Conservation (phyloP, 345 rosid species). For the Salix arbutifolia region DNA sequence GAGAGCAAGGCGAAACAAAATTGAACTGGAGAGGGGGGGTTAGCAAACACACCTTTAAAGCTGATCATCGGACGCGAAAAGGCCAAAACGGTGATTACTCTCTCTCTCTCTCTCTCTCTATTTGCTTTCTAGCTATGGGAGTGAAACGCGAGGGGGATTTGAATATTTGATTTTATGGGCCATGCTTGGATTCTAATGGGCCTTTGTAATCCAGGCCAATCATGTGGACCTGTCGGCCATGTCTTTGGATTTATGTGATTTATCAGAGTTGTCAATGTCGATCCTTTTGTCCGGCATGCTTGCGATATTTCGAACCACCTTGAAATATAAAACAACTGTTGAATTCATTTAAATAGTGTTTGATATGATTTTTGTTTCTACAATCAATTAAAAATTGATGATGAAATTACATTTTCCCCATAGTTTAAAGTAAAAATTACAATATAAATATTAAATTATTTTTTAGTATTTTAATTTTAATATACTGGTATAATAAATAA, state of each 20-base stretch:
- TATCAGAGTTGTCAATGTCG: too few species aligned
- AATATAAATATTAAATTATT: too few species aligned
- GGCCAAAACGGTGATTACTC: background rate
- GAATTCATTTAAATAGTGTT: too few species aligned
- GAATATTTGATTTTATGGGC: background rate
- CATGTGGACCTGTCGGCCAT: background rate
- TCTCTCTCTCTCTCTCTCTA: background rate
- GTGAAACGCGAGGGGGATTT: background rate
- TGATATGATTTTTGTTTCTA: too few species aligned
- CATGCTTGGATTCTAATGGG: background rate
- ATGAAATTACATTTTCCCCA: too few species aligned
- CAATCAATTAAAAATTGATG: too few species aligned
- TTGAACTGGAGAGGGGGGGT: background rate
- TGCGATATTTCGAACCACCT: too few species aligned
- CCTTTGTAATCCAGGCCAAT: background rate
- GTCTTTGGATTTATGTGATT: background rate
- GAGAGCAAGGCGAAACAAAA: background rate
- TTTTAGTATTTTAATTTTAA: too few species aligned
- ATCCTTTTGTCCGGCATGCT: too few species aligned
- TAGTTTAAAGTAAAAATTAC: too few species aligned
- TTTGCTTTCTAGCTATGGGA: background rate
- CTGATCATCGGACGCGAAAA: background rate
- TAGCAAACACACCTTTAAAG: background rate
- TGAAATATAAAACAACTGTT: too few species aligned
- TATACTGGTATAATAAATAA: too few species aligned